Conservation (phyloP, 2,329 filamentous ascomycete species). For the Penicillium corylophilum region DNA sequence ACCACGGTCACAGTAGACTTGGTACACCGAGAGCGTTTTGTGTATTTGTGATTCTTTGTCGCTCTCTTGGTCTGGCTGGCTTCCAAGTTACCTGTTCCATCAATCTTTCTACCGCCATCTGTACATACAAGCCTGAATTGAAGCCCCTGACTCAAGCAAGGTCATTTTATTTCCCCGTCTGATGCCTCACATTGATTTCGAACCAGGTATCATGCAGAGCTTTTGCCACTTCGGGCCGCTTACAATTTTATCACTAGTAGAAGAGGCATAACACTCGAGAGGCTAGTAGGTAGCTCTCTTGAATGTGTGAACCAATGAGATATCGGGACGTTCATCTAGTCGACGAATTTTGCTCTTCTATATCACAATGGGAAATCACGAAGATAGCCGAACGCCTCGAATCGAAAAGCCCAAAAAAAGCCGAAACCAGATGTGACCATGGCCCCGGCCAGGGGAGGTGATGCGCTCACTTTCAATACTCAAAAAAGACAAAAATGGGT, state of each 20-base stretch:
- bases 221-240: not conserved
- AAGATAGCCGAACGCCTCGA: slow-evolving; percentile 29
- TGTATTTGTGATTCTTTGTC: slow-evolving; percentile 16
- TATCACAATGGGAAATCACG: slow-evolving; percentile 25
- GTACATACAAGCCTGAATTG: slow-evolving; percentile 23
- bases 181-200: not conserved
- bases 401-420: slow-evolving; percentile 15
- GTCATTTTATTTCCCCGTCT: not conserved
- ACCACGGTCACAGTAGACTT: slow-evolving; percentile 21
- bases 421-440: slow-evolving; percentile 21
- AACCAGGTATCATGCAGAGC: not conserved
- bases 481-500: slow-evolving; percentile 30
- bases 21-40: slow-evolving; percentile 13
- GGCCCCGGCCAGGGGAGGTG: slow-evolving; percentile 16
- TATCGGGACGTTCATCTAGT: slow-evolving; percentile 4
- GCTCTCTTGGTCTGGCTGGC: slow-evolving; percentile 12
- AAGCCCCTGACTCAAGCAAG: not conserved
- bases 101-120: slow-evolving; percentile 24
- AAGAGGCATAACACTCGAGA: not conserved
- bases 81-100: slow-evolving; percentile 10
- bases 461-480: slow-evolving; percentile 31
- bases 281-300: not conserved
- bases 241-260: not conserved
- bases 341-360: slow-evolving; percentile 26
- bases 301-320: not conserved